Evolutionary conservation across 805 yeast genomes (phyloP).

Genomic region (Yarrowia divulgata): DNA sequence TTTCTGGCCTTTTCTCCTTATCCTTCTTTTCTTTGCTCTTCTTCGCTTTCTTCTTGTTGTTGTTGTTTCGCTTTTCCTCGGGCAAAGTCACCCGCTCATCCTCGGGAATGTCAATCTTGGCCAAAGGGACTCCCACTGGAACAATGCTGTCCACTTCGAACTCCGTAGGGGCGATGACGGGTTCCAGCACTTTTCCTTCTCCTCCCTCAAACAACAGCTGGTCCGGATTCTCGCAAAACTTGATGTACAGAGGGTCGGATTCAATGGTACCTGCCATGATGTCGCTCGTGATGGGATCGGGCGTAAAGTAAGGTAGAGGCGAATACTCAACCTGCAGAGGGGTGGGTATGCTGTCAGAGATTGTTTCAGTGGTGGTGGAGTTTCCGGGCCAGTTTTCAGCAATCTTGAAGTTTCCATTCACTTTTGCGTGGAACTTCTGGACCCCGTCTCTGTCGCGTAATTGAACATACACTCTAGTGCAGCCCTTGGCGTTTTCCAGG

Average conservation of each 20-base stretch:
- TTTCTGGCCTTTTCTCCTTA: neutral
- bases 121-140: constrained; percentile 31
- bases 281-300: neutral
- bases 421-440: constrained; percentile 2
- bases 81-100: constrained; percentile 20
- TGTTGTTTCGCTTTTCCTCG: constrained; percentile 14
- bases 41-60: constrained; percentile 12
- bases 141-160: constrained; percentile 14
- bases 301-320: constrained; percentile 10
- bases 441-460: neutral
- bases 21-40: constrained; percentile 5
- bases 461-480: constrained; percentile 8
- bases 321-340: constrained; percentile 25
- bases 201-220: constrained; percentile 20
- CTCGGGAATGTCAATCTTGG: constrained; percentile 32
- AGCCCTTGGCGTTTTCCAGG: neutral
- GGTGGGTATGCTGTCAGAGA: constrained; percentile 2
- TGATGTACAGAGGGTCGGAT: constrained; percentile 22
- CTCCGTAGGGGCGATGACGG: constrained; percentile 23
- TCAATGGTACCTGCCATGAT: constrained; percentile 15
- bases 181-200: constrained; percentile 12
- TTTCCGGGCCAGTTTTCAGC: neutral
- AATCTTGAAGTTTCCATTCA: neutral
- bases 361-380: neutral
- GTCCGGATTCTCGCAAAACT: constrained; percentile 35